Conservation (phyloP, 225 moss, liverwort and hornwort genomes). For the Ulota crispa region DNA sequence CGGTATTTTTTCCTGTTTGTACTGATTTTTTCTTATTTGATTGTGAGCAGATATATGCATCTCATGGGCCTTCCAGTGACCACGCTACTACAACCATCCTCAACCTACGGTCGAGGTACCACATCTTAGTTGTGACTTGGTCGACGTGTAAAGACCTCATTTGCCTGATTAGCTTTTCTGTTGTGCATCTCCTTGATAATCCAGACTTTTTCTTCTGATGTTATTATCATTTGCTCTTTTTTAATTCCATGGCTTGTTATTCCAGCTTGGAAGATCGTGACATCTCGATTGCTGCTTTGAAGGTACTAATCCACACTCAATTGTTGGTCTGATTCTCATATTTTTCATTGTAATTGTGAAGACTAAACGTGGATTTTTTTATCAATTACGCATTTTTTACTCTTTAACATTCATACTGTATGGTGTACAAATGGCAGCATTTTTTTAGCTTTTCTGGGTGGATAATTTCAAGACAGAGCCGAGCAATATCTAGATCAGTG, state of each 20-base stretch:
- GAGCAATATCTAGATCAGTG: too few relatives aligned
- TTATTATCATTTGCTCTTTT: not conserved
- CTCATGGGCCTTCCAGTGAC: slow-evolving; percentile 32
- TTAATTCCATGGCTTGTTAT: not conserved
- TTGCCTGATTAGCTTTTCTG: not conserved
- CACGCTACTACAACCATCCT: slow-evolving; percentile 36
- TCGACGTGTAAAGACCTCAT: not conserved
- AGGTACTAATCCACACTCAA: slow-evolving; percentile 52
- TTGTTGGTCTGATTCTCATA: not conserved
- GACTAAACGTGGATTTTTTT: not conserved
- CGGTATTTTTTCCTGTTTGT: not conserved
- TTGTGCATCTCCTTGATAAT: not conserved
- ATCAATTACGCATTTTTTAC: not conserved
- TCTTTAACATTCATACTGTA: too few relatives aligned
- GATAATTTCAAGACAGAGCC: too few relatives aligned
- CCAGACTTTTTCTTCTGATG: not conserved
- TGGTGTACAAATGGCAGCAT: too few relatives aligned
- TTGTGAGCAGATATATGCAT: slow-evolving; percentile 23
- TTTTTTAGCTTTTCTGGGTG: too few relatives aligned
- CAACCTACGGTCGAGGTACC: slow-evolving; percentile 36
- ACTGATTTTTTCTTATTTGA: not conserved
- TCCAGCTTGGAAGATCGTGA: slow-evolving; percentile 61
- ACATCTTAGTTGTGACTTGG: slow-evolving; percentile 7
- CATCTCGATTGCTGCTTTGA: slow-evolving; percentile 62
- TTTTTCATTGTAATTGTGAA: not conserved